Evolutionary conservation across 495 filamentous ascomycete species (phyloP).

Genomic region (Podospora anserina): DNA sequence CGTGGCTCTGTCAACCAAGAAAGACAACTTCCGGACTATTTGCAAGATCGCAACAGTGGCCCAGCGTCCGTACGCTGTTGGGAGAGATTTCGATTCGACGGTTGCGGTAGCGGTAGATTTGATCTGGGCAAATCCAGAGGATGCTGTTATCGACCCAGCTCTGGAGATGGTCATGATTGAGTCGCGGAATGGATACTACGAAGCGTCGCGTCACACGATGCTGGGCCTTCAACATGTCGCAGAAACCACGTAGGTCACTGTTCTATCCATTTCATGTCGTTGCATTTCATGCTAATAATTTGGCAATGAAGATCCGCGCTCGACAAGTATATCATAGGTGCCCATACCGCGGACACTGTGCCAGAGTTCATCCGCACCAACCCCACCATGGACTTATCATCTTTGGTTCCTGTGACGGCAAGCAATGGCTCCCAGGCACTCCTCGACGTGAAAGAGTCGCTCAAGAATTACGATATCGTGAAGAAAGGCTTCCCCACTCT

Average conservation of each 20-base stretch:
- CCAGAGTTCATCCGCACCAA: constrained; percentile 32
- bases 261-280: background rate
- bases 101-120: constrained; percentile 60
- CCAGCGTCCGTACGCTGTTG: constrained; percentile 57
- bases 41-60: constrained; percentile 73
- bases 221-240: constrained; percentile 70
- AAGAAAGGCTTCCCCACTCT: constrained; percentile 22
- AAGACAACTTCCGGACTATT: constrained; percentile 61
- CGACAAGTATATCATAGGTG: constrained; percentile 41
- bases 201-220: constrained; percentile 69
- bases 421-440: background rate
- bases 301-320: constrained; percentile 20
- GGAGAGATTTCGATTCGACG: constrained; percentile 61
- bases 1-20: constrained; percentile 63
- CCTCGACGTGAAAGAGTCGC: background rate
- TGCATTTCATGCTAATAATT: background rate
- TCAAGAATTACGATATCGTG: constrained; percentile 22
- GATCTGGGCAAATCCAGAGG: constrained; percentile 60
- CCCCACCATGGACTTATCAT: constrained; percentile 36
- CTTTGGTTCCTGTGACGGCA: constrained; percentile 24
- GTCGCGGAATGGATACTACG: constrained; percentile 65
- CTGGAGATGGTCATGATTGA: constrained; percentile 78
- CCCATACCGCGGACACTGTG: constrained; percentile 39
- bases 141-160: constrained; percentile 64
- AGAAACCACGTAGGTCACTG: constrained; percentile 50